Conservation (phyloP, 768 basidiomycete genomes). For the Mrakia hoshinonis region DNA sequence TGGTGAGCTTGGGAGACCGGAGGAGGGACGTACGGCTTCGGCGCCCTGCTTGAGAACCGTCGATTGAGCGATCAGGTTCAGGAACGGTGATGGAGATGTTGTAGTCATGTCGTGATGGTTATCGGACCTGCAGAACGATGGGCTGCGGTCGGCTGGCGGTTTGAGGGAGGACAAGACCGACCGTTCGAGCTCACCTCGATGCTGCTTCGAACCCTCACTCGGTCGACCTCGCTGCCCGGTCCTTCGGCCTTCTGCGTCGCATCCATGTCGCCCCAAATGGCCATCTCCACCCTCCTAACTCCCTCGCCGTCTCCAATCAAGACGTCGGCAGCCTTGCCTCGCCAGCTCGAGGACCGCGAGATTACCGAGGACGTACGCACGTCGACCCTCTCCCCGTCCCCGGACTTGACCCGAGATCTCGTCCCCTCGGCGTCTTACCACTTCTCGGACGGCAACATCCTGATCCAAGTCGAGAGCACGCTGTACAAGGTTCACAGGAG, state of each 20-base stretch:
- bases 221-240: no score
- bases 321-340: no score
- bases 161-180: no score
- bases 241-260: no score
- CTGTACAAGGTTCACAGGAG: background rate
- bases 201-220: no score
- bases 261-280: no score
- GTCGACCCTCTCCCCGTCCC: background rate
- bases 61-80: constrained; percentile 34
- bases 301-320: no score
- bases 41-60: constrained; percentile 48
- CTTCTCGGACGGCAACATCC: background rate
- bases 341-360: no score
- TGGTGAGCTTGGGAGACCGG: background rate
- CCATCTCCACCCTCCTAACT: no score
- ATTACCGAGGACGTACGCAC: background rate
- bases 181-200: no score
- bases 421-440: background rate
- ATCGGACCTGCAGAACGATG: background rate
- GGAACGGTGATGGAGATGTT: constrained; percentile 24
- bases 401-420: no score
- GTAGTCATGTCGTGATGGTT: background rate
- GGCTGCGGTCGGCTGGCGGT: background rate
- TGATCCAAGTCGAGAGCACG: background rate
- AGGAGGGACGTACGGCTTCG: constrained; percentile 43